Evolutionary conservation across 495 filamentous ascomycete species (phyloP), one percentile per base, ranked within the genome.

Genomic region (Neurospora discreta): DNA sequence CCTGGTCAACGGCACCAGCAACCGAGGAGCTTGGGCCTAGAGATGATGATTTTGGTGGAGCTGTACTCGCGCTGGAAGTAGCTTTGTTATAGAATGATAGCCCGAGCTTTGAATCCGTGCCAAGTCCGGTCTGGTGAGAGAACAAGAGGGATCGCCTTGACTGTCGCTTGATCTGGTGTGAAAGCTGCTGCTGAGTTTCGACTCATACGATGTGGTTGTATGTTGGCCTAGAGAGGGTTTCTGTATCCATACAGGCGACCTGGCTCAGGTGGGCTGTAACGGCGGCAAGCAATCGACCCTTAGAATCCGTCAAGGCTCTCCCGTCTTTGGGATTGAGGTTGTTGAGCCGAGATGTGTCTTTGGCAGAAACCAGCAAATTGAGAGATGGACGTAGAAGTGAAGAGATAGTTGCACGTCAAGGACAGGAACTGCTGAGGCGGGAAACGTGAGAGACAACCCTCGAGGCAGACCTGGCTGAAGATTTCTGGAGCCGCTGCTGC

Each of bases 161-260:
- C 33, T 33, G 52, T 15, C 20, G 26, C 15, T 33, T 33, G 52
- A 43, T 16, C 43, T 46, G 68, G 76, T 67, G 72, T 71, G 68
- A 43, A 76, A 44, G 39, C 38, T 69, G 72, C 72, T 71, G 74
- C 60, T 71, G 46, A 75, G 69, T 20, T 75, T 69, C 18, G 70
- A 69, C 72, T 77, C 74, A 69, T 71, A 52, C 58, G 77, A 73
- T 69, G 72, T 71, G 68, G 70, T 70, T 18, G 75, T 68, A 41
- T 68, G 68, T n/a, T n/a, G 71, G 74, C 68, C 33, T 39, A 41
- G 70, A 76, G 52, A 60, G 52, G 60, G 74, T 79, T 69, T 78
- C 77, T 26, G 76, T n/a, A n/a, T n/a, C n/a, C n/a, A 81, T 40
- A 75, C 33, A 42, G 76, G 75, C 23, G 75, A 79, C 70, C 80